Base-by-base conservation (phyloP, 2,329 filamentous ascomycete species). In the Pseudocercospora vitis region DNA sequence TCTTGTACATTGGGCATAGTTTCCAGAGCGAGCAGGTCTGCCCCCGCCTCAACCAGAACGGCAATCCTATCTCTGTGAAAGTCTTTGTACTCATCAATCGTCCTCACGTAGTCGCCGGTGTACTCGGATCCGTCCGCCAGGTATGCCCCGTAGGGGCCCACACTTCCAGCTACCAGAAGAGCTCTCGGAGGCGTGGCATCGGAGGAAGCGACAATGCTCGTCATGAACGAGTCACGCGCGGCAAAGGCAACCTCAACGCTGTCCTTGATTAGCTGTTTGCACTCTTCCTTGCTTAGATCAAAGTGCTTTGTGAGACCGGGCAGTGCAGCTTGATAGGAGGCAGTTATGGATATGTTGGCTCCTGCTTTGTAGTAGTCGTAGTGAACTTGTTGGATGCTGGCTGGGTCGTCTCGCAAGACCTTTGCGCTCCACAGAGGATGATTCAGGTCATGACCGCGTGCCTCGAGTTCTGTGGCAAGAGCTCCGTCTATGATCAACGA, bases 71-170 rank as follows among this genome's bases (percentile, higher is more conserved):
- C 68, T 5, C 73, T 70, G 60, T 78, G 76, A 57, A 78, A 78
- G 3, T 59, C 61, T 48, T 72, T 70, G 62, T 76, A 63, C 5
- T 69, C 67, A 1, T 65, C 53, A 7, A 48, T 42, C 2, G 58
- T 56, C 19, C 50, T 53, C 7, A 57, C 53, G 56, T 78, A 78
- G 50, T 71, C 70, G 18, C 76, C 76, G 1, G 67, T 64, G 52
- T 78, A 78, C 57, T 78, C 76, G 9, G 69, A 70, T 4, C 76
- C 76, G 52, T 78, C 68, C 1, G 75, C 69, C 2, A 78, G 66
- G 50, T 70, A 78, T 5, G 76, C 76, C 9, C 75, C 76, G 51
- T 77, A 78, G 1, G 76, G 76, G 0, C 76, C 76, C 4, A 78
- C 72, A 49, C 70, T 74, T 3, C 76, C 76, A 3, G 76, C 76